These are phyloP conservation scores for Geotrichum reessii DNA, from an alignment of 1,139 yeast genomes.

Conservation along the genomic window DNA sequence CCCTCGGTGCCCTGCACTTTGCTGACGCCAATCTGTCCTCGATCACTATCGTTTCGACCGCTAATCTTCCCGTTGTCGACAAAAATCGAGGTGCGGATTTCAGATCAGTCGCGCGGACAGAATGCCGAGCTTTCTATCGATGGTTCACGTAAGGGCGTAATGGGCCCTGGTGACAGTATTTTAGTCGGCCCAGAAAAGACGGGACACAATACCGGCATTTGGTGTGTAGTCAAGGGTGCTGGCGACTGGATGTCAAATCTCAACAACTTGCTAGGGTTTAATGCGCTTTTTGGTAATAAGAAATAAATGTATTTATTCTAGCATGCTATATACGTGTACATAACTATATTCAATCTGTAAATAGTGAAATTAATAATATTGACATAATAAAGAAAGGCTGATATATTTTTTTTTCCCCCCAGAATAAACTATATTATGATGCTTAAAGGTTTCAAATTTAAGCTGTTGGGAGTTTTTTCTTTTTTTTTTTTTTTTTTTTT, in stretches of 20 bases:
- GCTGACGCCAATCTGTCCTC: constrained; percentile 89
- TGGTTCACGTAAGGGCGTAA: constrained; percentile 66
- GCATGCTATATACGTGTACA: too few species aligned
- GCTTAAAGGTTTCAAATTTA: not conserved
- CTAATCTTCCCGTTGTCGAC: constrained; percentile 69
- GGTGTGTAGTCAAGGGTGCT: constrained; percentile 78
- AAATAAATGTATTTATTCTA: too few species aligned
- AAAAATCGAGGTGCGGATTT: constrained; percentile 58
- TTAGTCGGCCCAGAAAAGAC: constrained; percentile 43
- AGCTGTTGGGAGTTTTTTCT: not conserved
- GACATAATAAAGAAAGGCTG: too few species aligned
- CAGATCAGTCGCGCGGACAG: constrained; percentile 35
- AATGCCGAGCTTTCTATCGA: constrained; percentile 55
- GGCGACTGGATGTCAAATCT: constrained; percentile 91
- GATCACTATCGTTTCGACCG: constrained; percentile 84
- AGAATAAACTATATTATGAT: not conserved
- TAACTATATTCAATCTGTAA: not conserved
- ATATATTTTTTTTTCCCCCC: too few species aligned
- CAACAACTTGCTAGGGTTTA: constrained; percentile 82
- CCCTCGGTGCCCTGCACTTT: constrained; percentile 80
- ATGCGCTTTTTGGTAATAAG: constrained; percentile 58
- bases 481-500: not conserved
- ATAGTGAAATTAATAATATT: not conserved
- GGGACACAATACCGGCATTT: constrained; percentile 55
- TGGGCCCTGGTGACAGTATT: constrained; percentile 73